These are phyloP conservation scores for Fusarium nodosum DNA, from an alignment of 2,329 filamentous ascomycete species.

Conservation along the genomic window DNA sequence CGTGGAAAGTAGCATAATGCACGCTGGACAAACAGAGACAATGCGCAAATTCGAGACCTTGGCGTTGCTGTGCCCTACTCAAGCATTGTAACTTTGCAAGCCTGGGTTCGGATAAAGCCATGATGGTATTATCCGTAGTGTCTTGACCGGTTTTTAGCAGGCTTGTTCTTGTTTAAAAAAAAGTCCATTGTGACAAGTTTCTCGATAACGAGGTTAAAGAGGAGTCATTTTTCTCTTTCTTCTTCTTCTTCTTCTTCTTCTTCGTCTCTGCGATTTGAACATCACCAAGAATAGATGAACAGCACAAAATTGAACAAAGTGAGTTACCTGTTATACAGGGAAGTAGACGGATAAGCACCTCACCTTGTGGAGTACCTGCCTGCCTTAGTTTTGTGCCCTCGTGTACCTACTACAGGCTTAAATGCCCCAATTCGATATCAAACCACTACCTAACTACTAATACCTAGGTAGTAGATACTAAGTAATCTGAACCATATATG, in stretches of 20 bases:
- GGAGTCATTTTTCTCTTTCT: not conserved
- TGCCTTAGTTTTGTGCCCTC: not conserved
- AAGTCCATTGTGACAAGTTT: not conserved
- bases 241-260: not conserved
- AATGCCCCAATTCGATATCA: not conserved
- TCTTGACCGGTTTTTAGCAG: not conserved
- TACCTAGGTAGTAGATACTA: no score
- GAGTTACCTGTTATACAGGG: not conserved
- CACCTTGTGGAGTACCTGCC: not conserved
- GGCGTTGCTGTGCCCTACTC: conserved; percentile 8
- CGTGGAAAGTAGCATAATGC: conserved; percentile 2
- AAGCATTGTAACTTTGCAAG: not conserved
- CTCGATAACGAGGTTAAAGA: not conserved
- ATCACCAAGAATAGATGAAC: not conserved
- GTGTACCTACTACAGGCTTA: not conserved
- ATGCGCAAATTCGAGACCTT: conserved; percentile 1
- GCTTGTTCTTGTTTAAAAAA: not conserved
- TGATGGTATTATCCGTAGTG: not conserved
- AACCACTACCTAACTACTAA: no score
- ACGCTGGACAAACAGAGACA: not conserved
- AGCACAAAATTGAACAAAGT: not conserved
- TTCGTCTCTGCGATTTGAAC: not conserved
- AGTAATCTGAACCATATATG: not conserved
- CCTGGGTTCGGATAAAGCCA: conserved; percentile 22
- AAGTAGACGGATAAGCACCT: not conserved